Evolutionary conservation across 768 basidiomycete species (phyloP), one percentile per base, ranked within the genome.

Genomic region (Omphalotus guepiniiformis): DNA sequence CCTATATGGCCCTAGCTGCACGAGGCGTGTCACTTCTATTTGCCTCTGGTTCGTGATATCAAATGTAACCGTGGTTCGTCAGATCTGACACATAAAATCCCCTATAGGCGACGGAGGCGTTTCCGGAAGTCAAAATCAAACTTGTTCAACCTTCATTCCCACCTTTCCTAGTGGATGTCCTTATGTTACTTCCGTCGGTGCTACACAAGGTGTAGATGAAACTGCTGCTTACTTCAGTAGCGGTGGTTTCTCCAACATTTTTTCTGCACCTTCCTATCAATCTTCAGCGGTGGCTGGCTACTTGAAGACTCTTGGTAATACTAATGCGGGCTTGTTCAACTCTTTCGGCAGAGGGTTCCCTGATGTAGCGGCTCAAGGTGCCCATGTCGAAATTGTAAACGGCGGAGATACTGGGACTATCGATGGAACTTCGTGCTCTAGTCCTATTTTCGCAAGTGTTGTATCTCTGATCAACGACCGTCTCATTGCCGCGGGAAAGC

Each of bases 91-190:
- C n/a, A n/a, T n/a, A n/a, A n/a, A n/a, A n/a, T n/a, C n/a, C n/a
- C n/a, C n/a, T n/a, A n/a, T n/a, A 42, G 74, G 76, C 23, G 73
- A 79, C 29, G 58, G 52, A 41, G 59, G 57, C 45, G 57, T 58
- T 16, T 30, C 29, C 36, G 39, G 32, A 28, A 23, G 30, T 19
- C 38, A 22, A 48, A 30, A 18, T 15, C 40, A 59, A 47, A n/a
- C 22, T 18, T 58, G 57, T 53, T 51, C 55, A n/a, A 60, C 49
- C 30, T 60, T 60, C 54, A 51, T 60, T 21, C 53, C 48, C 26
- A 53, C 70, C 59, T 82, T 82, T 65, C 80, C 80, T 7, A 65
- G 75, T 13, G 56, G 70, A 0, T 82, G 72, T 47, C 71, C 71
- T 39, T 71, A 55, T 51, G 25, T 57, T 34, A 63, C 60, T 18